Base-by-base conservation (phyloP, 1,284 basidiomycete species). In the Gastroboletus turbinatus region DNA sequence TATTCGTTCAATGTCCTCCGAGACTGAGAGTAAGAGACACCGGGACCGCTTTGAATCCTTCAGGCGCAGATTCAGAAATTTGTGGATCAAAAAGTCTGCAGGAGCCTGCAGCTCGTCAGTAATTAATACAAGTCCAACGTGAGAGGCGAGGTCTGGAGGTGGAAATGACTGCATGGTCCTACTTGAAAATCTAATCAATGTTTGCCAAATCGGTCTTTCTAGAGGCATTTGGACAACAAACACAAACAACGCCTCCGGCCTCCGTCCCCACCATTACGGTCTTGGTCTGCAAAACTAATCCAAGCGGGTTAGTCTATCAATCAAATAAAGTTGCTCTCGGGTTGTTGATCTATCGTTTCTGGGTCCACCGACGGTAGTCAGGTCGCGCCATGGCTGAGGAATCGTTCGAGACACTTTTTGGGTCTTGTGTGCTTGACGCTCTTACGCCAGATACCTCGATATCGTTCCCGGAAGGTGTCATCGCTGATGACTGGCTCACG, bases 21-120 rank as follows among this genome's bases (percentile, higher is more conserved):
- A 82, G 13, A 84, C 76, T 11, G 84, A 83, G 10, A 89, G 67
- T 5, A 90, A 67, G 39, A 86, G 67, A 58, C 72, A 74, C 55
- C 69, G 70, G 8, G 75, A 59, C 8, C 64, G 59, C 50, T 71
- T 69, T 4, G 70, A 60, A 45, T 75, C 72, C 68, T 85, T 89
- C 35, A 87, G 68, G 57, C 84, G 79, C 2, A 75, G 61, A 21
- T 75, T 65, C 5, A 90, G 60, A 40, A 74, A 71, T 21, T 74
- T 75, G 58, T 87, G 82, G 1, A 91, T 73, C 16, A 87, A 61
- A 61, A 90, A 90, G 58, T 88, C 84, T 10, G 82, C 84, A 5
- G 88, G 84, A 0, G 88, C 80, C 1, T 77, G 73, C 0, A 90
- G 73, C 55, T 86, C 79, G 64, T 91, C 88, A 4, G 87, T 87